Evolutionary conservation across 768 basidiomycete species (phyloP).

Genomic region (Mycena capillaripes): DNA sequence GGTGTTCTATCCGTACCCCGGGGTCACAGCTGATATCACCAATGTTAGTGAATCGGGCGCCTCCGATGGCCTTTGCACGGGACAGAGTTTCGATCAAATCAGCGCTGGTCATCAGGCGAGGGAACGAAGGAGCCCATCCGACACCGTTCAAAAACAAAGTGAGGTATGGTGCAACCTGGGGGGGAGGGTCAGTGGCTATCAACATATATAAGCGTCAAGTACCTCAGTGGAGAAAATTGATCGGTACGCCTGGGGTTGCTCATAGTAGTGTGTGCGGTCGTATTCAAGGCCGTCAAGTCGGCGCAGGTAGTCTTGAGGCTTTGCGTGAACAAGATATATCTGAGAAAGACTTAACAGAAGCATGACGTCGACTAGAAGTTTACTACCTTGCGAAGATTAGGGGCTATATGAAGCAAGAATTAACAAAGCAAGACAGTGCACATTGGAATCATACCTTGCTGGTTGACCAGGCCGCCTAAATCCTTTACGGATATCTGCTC

Average conservation of each 20-base stretch:
- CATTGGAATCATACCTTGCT: conserved; percentile 57
- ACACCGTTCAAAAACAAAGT: conserved; percentile 90
- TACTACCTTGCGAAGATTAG: conserved; percentile 69
- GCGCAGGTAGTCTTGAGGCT: conserved; percentile 77
- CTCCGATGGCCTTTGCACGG: conserved; percentile 63
- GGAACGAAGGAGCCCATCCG: conserved; percentile 86
- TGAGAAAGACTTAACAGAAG: conserved; percentile 41
- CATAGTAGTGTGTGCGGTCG: conserved; percentile 79
- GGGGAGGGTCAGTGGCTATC: background rate
- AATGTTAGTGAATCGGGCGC: conserved; percentile 75
- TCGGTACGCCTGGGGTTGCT: conserved; percentile 72
- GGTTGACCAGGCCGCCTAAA: conserved; percentile 67
- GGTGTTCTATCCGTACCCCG: conserved; percentile 58
- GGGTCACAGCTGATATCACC: conserved; percentile 94
- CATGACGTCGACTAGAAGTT: background rate
- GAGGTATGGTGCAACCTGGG: conserved; percentile 86
- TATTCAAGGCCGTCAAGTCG: conserved; percentile 70
- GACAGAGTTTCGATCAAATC: conserved; percentile 68
- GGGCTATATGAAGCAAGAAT: conserved; percentile 52
- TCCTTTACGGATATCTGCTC: conserved; percentile 68
- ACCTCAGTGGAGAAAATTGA: conserved; percentile 82
- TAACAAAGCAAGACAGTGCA: background rate
- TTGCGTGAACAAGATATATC: conserved; percentile 85
- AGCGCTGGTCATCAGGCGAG: conserved; percentile 80
- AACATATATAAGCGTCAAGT: background rate